Evolutionary conservation across 192 early-diverging fungal genomes (phyloP), one percentile per base, ranked within the genome.

Genomic region (Neocallimastix lanati): DNA sequence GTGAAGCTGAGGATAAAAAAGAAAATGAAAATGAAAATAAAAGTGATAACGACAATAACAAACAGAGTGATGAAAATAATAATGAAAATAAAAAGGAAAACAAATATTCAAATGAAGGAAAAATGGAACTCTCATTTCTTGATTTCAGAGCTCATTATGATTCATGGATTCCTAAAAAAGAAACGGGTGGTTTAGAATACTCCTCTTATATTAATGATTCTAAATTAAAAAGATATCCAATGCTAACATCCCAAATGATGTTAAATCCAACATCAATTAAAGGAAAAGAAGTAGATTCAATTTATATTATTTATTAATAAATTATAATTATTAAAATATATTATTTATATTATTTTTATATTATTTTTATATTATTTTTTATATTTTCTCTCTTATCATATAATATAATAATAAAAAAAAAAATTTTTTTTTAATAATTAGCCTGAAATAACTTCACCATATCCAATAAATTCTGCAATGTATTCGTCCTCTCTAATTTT

Each of bases 111-210:
- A 93, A 96, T 78, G 89, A 94, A 77, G 97, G 95, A 33, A 99
- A 99, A 84, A 98, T 99, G 98, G 96, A 98, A 85, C 94, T 95
- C 82, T 95, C 93, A 7, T 96, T 99, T 81, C 80, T 99, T 81
- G 94, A 94, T 78, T 99, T 99, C 84, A 97, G 40, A 21, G 40
- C 14, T 50, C 40, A 50, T 50, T 50, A 50, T 21, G 40, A 50
- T 50, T 4, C 40, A 21, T 50, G 40, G 40, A 21, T 50, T 50
- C 40, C 40, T 4, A 50, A 50, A 21, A 50, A 50, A 21, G 40
- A 50, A 50, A 50, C 40, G 2, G 40, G 40, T 21, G 40, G 40
- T 50, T 50, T 50, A 6, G 40, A 50, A 50, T 50, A 50, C 21
- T 50, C 40, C 2, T 4, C 14, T 21, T 50, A 50, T 50, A 50